Conservation (phyloP, 2,329 filamentous ascomycete species). For the Penicillium sp. region DNA sequence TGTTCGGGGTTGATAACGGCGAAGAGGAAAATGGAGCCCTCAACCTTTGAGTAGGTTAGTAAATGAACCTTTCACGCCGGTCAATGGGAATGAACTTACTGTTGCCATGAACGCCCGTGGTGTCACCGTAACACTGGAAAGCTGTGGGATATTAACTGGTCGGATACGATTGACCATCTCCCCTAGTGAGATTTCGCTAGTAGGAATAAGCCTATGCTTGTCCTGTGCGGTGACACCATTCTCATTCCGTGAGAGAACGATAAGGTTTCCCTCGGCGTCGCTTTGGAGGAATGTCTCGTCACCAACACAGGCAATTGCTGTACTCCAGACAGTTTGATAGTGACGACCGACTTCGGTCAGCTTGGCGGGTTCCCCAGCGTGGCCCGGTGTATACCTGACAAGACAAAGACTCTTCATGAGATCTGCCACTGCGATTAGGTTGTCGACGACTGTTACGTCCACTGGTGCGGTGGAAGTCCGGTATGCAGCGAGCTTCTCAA, state of each 20-base stretch:
- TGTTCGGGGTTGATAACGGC: conserved; percentile 71
- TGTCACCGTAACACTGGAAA: conserved; percentile 65
- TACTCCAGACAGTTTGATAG: conserved; percentile 78
- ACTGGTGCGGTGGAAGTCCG: conserved; percentile 81
- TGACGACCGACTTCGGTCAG: conserved; percentile 76
- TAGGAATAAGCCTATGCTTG: conserved; percentile 66
- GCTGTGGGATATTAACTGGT: conserved; percentile 66
- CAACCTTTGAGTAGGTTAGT: conserved; percentile 57
- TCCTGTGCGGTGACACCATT: conserved; percentile 75
- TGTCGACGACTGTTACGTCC: conserved; percentile 71
- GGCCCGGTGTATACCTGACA: conserved; percentile 65
- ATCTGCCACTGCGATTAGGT: conserved; percentile 80
- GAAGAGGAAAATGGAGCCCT: conserved; percentile 89
- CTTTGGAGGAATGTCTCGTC: conserved; percentile 75
- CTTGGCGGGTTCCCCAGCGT: conserved; percentile 58
- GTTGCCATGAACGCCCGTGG: conserved; percentile 88
- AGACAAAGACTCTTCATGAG: conserved; percentile 90
- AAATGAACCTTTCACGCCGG: too few relatives aligned
- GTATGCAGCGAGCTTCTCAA: conserved; percentile 73
- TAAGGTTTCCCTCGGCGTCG: conserved; percentile 83
- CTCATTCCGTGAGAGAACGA: conserved; percentile 72
- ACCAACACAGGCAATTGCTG: conserved; percentile 71
- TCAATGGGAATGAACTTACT: conserved; percentile 54
- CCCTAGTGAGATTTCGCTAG: conserved; percentile 79
- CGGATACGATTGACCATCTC: conserved; percentile 92